Evolutionary conservation across 2,329 filamentous ascomycete genomes (phyloP).

Genomic region (Colletotrichum tropicale): DNA sequence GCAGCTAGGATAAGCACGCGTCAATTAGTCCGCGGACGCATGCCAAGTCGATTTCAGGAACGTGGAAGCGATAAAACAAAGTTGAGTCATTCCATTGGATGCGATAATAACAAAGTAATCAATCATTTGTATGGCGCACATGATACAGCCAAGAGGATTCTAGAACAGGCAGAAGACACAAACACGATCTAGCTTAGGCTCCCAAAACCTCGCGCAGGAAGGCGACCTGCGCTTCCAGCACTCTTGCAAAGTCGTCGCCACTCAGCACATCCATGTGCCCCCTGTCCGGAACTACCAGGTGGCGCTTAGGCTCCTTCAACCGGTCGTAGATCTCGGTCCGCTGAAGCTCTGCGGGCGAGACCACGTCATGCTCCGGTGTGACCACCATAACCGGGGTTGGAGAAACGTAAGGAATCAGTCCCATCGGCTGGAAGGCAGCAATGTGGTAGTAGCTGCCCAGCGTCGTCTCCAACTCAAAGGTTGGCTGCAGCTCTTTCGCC

Average conservation of each 20-base stretch:
- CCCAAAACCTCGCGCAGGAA: background rate
- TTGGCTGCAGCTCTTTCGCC: background rate
- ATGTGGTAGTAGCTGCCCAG: conserved; percentile 31
- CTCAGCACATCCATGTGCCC: conserved; percentile 23
- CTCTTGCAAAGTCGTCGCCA: conserved; percentile 6
- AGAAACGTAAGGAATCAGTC: conserved; percentile 20
- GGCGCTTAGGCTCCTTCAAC: conserved; percentile 3
- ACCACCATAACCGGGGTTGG: conserved; percentile 29
- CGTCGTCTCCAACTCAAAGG: conserved; percentile 28
- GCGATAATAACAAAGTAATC: background rate
- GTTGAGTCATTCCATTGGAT: conserved; percentile 30
- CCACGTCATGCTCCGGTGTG: conserved; percentile 28
- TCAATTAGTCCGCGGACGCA: background rate
- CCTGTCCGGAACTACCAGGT: conserved; percentile 14
- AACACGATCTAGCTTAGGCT: background rate
- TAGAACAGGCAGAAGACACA: conserved; percentile 23
- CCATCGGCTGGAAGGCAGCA: conserved; percentile 24
- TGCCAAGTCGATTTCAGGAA: conserved; percentile 31
- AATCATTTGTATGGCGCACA: background rate
- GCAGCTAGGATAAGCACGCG: background rate
- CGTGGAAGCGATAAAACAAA: conserved; percentile 25
- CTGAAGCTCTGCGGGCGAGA: background rate
- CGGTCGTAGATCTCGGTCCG: background rate
- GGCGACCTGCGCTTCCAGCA: background rate
- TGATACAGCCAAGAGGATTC: background rate